These are phyloP conservation scores for Colletotrichum filicis DNA, from an alignment of 2,329 filamentous ascomycete genomes.

Conservation along the genomic window DNA sequence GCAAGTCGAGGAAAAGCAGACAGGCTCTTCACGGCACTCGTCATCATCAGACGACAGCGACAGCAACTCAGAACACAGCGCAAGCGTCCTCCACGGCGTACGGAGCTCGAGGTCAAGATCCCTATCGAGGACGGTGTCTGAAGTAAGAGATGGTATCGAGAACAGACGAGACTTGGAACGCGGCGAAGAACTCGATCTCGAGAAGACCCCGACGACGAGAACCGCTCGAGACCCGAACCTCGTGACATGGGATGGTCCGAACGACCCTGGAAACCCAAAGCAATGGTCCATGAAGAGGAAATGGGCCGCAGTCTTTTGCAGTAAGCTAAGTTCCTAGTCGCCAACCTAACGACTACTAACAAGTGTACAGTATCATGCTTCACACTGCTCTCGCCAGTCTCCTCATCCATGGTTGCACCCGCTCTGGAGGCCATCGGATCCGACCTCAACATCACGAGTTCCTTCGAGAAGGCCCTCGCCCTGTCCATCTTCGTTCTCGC, in stretches of 20 bases:
- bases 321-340: conserved; percentile 32
- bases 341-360: neutral
- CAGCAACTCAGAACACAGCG: conserved; percentile 5
- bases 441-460: conserved; percentile 62
- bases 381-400: conserved; percentile 70
- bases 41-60: conserved; percentile 11
- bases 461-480: conserved; percentile 53
- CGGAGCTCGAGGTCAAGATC: conserved; percentile 7
- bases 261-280: conserved; percentile 61
- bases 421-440: conserved; percentile 60
- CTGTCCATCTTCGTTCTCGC: conserved; percentile 67
- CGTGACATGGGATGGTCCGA: conserved; percentile 62
- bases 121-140: conserved; percentile 49
- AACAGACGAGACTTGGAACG: conserved; percentile 50
- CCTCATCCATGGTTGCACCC: conserved; percentile 67
- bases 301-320: conserved; percentile 63
- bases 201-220: conserved; percentile 34
- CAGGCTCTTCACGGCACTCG: neutral
- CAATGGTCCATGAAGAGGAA: conserved; percentile 68
- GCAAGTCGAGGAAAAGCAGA: neutral
- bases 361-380: conserved; percentile 56
- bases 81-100: neutral
- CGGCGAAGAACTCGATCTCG: conserved; percentile 39
- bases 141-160: conserved; percentile 51
- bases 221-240: conserved; percentile 50